Conservation (phyloP, 495 filamentous ascomycete species). For the Penicillium steckii region DNA sequence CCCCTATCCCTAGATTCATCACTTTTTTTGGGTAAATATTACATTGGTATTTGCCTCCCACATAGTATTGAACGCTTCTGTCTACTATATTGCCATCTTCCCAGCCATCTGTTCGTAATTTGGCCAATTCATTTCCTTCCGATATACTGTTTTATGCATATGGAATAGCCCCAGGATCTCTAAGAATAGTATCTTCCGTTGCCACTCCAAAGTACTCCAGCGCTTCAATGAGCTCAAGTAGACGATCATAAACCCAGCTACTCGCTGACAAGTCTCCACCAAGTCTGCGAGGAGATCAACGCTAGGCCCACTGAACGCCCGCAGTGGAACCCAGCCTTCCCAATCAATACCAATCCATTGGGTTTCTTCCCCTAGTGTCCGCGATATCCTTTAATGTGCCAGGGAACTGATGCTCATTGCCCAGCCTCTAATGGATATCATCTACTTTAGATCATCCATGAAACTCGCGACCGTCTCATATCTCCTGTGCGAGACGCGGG, state of each 20-base stretch:
- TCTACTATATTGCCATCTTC: not conserved
- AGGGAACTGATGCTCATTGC: not conserved
- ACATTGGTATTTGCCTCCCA: conserved; percentile 1
- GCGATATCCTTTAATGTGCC: not conserved
- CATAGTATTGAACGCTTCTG: not conserved
- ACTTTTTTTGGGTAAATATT: not conserved
- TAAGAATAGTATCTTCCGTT: not conserved
- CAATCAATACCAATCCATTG: conserved; percentile 3
- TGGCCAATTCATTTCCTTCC: not conserved
- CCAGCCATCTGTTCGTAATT: not conserved
- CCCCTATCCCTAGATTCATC: conserved; percentile 24
- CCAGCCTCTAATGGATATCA: conserved; percentile 9
- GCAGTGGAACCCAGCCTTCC: conserved; percentile 1
- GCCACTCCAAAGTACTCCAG: conserved; percentile 2
- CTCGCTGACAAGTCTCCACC: conserved; percentile 5
- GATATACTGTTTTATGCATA: too few species aligned
- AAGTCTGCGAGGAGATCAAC: conserved; percentile 16
- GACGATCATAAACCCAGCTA: not conserved
- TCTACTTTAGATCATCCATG: conserved; percentile 13
- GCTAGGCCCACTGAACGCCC: conserved; percentile 5
- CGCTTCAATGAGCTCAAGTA: not conserved
- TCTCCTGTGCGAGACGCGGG: conserved; percentile 21
- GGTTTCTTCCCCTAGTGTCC: not conserved
- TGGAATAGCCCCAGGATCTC: too few species aligned
- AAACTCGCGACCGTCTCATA: conserved; percentile 31